Base-by-base conservation (phyloP, 352 stramenopile genomes). In the Halophytophthora batemanensis region DNA sequence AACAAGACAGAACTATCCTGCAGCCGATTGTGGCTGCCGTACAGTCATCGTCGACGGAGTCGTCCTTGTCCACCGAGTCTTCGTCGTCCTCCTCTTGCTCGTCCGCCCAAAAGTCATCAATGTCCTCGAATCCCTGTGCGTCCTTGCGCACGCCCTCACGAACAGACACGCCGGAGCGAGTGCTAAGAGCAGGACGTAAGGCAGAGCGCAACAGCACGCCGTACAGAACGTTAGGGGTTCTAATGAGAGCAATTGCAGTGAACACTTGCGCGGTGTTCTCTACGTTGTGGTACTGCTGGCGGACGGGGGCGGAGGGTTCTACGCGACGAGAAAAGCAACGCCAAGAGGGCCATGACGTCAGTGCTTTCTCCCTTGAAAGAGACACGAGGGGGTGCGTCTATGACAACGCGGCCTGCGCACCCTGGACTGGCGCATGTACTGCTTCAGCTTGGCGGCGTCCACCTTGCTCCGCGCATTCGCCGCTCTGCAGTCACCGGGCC, bases 71-170 rank as follows among this genome's bases (percentile, higher is more conserved):
- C 39, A 66, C 61, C 2, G 66, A 64, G 38, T 77, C 67, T 18
- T 79, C 66, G 21, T 75, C 71, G 48, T 80, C 68, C 15, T 53
- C 62, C 10, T 50, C 47, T 31, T 69, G 52, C 45, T 85, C 71
- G 21, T 94, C 79, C 29, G 75, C 79, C 81, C 81, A 94, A 47
- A 94, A 94, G 40, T 94, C 84, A 59, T 94, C 84, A 38, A 92
- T 86, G 42, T 94, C 84, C 41, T 94, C 81, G 45, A 94, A 94
- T 0, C 84, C 84, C 21, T 92, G 61, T 1, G 71, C 79, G 38
- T 94, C 84, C 25, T 82, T 87, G 15, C 77, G 83, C 38, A 91
- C 77, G 17, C 90, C 74, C 6, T 50, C 69, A 17, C 76, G 80
- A 23, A 90, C 73, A 39, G 82, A 64, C 13, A 86, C 72, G 21